Conservation (phyloP, 371 early-diverging fungal genomes). For the Mortierella sp. region DNA sequence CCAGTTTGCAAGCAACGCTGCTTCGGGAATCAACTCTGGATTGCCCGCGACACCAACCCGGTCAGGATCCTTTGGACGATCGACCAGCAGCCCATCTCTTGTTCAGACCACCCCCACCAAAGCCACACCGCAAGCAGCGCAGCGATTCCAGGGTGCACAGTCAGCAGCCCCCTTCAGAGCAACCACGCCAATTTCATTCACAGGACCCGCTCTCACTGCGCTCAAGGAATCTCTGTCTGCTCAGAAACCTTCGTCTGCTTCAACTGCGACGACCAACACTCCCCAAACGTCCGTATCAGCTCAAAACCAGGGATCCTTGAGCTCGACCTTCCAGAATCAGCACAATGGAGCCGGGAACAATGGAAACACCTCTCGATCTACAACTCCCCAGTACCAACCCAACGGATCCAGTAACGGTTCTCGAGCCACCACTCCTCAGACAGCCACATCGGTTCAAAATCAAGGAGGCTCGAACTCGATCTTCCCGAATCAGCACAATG, state of each 20-base stretch:
- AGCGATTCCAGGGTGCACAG: conserved; percentile 1
- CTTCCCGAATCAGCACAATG: not conserved
- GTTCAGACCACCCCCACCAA: conserved; percentile 42
- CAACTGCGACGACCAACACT: not conserved
- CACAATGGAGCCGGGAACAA: not conserved
- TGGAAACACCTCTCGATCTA: not conserved
- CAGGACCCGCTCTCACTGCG: not conserved
- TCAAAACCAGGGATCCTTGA: not conserved
- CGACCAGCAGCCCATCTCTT: conserved; percentile 37
- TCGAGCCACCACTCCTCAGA: not conserved
- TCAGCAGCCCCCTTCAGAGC: conserved; percentile 11
- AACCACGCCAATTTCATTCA: not conserved
- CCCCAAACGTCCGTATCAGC: not conserved
- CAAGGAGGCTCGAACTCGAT: not conserved
- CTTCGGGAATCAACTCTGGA: not conserved
- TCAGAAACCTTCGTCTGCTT: not conserved
- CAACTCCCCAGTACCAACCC: not conserved
- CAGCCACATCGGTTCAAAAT: too few relatives aligned
- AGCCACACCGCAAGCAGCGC: not conserved
- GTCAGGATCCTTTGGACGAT: conserved; percentile 23
- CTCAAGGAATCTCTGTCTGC: not conserved
- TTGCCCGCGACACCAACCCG: conserved; percentile 19
- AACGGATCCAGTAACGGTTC: not conserved
- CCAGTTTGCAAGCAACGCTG: not conserved
- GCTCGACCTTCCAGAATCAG: not conserved